Conservation (phyloP, 1,284 basidiomycete genomes). For the Mycosarcoma maydis region DNA sequence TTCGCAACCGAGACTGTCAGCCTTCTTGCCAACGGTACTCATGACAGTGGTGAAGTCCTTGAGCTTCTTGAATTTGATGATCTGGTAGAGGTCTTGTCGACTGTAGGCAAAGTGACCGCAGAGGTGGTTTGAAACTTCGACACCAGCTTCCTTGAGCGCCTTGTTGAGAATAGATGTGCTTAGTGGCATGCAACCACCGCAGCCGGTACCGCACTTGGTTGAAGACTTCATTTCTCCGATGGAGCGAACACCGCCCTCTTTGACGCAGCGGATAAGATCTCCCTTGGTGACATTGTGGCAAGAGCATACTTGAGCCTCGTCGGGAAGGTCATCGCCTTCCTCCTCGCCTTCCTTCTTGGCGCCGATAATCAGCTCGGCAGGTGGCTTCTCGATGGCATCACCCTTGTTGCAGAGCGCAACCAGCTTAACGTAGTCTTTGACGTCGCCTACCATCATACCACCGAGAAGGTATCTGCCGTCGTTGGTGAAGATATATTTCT, state of each 20-base stretch:
- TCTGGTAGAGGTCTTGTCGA: slow-evolving; percentile 76
- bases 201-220: slow-evolving; percentile 78
- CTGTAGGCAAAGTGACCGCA: slow-evolving; percentile 78
- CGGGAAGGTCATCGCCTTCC: slow-evolving; percentile 76
- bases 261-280: slow-evolving; percentile 72
- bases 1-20: slow-evolving; percentile 76
- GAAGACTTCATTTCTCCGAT: slow-evolving; percentile 74
- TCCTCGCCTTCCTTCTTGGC: slow-evolving; percentile 71
- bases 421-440: slow-evolving; percentile 77
- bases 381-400: slow-evolving; percentile 75
- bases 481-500: slow-evolving; percentile 80
- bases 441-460: slow-evolving; percentile 84
- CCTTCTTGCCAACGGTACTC: slow-evolving; percentile 71
- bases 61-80: slow-evolving; percentile 77
- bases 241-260: slow-evolving; percentile 71
- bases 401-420: slow-evolving; percentile 79
- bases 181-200: slow-evolving; percentile 77
- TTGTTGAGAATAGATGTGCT: slow-evolving; percentile 73
- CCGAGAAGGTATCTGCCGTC: slow-evolving; percentile 80
- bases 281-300: slow-evolving; percentile 79
- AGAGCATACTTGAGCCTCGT: slow-evolving; percentile 77
- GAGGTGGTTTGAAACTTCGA: slow-evolving; percentile 74
- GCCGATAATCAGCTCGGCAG: slow-evolving; percentile 77
- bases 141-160: slow-evolving; percentile 78
- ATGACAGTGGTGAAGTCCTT: slow-evolving; percentile 74